These are phyloP conservation scores for Colletotrichum somersetense DNA, from an alignment of 2,329 filamentous ascomycete genomes.

Conservation along the genomic window DNA sequence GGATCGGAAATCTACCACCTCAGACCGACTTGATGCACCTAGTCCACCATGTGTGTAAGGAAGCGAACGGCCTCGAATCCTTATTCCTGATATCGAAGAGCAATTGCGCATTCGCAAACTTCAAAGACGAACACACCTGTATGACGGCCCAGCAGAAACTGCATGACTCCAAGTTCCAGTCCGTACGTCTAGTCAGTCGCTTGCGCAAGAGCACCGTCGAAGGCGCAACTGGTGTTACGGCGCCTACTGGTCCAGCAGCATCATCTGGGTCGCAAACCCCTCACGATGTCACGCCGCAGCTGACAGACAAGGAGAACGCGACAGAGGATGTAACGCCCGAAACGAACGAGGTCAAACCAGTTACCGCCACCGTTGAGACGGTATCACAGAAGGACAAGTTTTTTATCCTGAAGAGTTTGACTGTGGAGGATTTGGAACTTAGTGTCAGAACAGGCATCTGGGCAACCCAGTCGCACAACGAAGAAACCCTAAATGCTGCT, in stretches of 20 bases:
- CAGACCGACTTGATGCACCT: slow-evolving; percentile 84
- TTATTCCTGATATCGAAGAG: slow-evolving; percentile 96
- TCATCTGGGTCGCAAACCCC: slow-evolving; percentile 43
- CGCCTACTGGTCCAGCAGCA: slow-evolving; percentile 68
- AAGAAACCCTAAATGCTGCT: slow-evolving; percentile 83
- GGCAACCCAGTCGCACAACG: slow-evolving; percentile 96
- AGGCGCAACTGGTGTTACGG: slow-evolving; percentile 59
- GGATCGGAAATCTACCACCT: slow-evolving; percentile 94
- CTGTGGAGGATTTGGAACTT: slow-evolving; percentile 87
- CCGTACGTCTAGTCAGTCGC: slow-evolving; percentile 87
- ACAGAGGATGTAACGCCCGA: slow-evolving; percentile 16
- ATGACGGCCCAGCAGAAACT: slow-evolving; percentile 83
- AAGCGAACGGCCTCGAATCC: slow-evolving; percentile 84
- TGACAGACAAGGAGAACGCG: not conserved
- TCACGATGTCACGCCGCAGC: slow-evolving; percentile 16
- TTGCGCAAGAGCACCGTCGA: slow-evolving; percentile 72
- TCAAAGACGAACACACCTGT: slow-evolving; percentile 83
- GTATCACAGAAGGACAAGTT: slow-evolving; percentile 74
- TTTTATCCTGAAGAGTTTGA: slow-evolving; percentile 94
- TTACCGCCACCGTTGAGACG: slow-evolving; percentile 36
- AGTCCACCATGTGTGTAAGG: slow-evolving; percentile 90
- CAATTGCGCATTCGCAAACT: slow-evolving; percentile 98
- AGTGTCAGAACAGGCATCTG: slow-evolving; percentile 91
- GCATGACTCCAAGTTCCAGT: slow-evolving; percentile 91
- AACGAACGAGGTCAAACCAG: slow-evolving; percentile 7